phyloP scores from a whole-genome alignment of 306 rosid species.

The Trifolium dubium region DNA sequence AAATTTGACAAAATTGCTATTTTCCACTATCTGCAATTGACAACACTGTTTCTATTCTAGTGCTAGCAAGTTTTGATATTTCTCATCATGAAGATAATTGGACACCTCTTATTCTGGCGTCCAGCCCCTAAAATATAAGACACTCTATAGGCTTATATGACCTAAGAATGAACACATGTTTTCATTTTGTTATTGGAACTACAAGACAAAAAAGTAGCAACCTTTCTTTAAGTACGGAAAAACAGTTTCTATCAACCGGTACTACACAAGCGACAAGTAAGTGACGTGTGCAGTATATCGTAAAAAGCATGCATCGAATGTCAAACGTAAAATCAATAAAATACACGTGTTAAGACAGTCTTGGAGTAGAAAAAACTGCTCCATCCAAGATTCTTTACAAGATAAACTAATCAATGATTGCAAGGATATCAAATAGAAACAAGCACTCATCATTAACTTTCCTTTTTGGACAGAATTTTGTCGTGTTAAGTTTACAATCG shows the following conservation, averaged over 20 bases:
- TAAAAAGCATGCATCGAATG: constrained; percentile 14
- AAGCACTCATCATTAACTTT: not conserved
- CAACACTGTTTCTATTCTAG: not conserved
- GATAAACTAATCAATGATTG: constrained; percentile 34
- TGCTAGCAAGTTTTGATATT: not conserved
- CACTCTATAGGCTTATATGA: constrained; percentile 1
- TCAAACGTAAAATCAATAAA: constrained; percentile 16
- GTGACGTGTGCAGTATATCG: constrained; percentile 4
- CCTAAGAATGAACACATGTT: constrained; percentile 8
- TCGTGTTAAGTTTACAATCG: not conserved
- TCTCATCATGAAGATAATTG: not conserved
- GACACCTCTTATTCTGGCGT: not conserved
- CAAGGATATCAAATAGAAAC: constrained; percentile 24
- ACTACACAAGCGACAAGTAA: not conserved
- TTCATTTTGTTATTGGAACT: not conserved
- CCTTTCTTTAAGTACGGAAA: not conserved
- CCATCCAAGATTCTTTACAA: constrained; percentile 29
- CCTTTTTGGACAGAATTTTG: constrained; percentile 1
- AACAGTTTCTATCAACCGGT: not conserved
- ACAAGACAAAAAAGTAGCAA: constrained; percentile 28
- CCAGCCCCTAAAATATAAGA: not conserved
- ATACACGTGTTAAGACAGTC: constrained; percentile 6
- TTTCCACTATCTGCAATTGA: no score
- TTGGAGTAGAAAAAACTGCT: constrained; percentile 17
- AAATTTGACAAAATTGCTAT: no score